phyloP scores from a whole-genome alignment of 108 stramenopile species.

The Nitzschia inconspicua region DNA sequence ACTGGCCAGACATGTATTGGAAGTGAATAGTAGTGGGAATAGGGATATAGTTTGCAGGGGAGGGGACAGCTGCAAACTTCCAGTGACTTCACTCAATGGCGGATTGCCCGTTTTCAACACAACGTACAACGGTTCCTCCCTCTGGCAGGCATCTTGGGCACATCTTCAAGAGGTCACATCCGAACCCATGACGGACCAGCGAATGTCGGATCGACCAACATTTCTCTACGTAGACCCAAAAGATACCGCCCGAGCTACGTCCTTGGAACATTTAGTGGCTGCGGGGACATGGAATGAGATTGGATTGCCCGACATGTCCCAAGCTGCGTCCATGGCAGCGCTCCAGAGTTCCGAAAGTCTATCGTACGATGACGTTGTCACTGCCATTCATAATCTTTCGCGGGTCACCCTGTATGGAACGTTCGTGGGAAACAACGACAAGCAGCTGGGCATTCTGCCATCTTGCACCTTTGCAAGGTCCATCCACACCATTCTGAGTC shows the following conservation, averaged over 20 bases:
- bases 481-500: conserved; percentile 2
- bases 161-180: conserved; percentile 9
- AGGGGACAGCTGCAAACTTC: not conserved
- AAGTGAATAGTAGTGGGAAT: too few relatives aligned
- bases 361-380: conserved; percentile 5
- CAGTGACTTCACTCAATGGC: not conserved
- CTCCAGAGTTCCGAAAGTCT: conserved; percentile 9
- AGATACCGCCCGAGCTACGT: conserved; percentile 45
- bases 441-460: too few relatives aligned
- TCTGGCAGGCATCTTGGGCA: conserved; percentile 19
- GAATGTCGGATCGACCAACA: conserved; percentile 43
- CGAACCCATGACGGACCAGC: conserved; percentile 22
- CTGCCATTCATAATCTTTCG: conserved; percentile 39
- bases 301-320: conserved; percentile 42
- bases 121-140: too few relatives aligned
- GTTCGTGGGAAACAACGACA: too few relatives aligned
- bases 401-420: conserved; percentile 49
- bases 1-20: conserved; percentile 20
- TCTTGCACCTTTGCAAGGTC: conserved; percentile 25
- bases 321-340: conserved; percentile 39
- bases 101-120: not conserved
- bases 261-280: conserved; percentile 39
- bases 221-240: conserved; percentile 31
- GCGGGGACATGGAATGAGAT: conserved; percentile 72
- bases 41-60: too few relatives aligned